A percentile compares a stretch with the other conserved stretches of the same genome.
These are phyloP conservation scores for Theileria annulata DNA, from an alignment of 169 alveolate species.

Conservation along the genomic window DNA sequence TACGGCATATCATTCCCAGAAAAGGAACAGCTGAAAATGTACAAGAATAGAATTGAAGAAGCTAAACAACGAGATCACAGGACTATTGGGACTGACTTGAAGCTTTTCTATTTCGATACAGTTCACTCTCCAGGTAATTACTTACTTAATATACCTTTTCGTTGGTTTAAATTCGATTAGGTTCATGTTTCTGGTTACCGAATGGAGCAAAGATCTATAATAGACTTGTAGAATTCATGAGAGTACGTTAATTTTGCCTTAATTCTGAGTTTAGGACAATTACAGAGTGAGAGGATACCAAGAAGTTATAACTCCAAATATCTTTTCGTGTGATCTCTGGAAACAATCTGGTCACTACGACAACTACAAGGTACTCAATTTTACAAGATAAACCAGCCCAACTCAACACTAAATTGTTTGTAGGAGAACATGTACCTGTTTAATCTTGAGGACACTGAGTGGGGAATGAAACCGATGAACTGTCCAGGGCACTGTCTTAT, in stretches of 20 bases:
- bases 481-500: conserved; percentile 99
- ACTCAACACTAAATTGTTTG: background rate
- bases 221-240: conserved; percentile 91
- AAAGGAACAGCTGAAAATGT: conserved; percentile 90
- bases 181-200: conserved; percentile 94
- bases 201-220: conserved; percentile 96
- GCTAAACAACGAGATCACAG: conserved; percentile 99
- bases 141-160: conserved; percentile 71
- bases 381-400: too few relatives aligned
- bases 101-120: conserved; percentile 94
- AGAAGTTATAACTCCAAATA: conserved; percentile 97
- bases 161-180: conserved; percentile 62
- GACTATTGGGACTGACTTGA: conserved; percentile 89
- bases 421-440: conserved; percentile 85
- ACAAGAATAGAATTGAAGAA: conserved; percentile 91
- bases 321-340: conserved; percentile 94
- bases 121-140: conserved; percentile 79
- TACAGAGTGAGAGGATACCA: conserved; percentile 73
- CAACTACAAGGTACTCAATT: conserved; percentile 84
- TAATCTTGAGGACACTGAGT: conserved; percentile 93
- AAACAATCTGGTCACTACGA: conserved; percentile 98
- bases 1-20: conserved; percentile 98
- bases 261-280: conserved; percentile 28
- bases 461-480: conserved; percentile 99
- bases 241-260: conserved; percentile 83